Conservation (phyloP, 139 green algal species). For the Chlorella sp. region DNA sequence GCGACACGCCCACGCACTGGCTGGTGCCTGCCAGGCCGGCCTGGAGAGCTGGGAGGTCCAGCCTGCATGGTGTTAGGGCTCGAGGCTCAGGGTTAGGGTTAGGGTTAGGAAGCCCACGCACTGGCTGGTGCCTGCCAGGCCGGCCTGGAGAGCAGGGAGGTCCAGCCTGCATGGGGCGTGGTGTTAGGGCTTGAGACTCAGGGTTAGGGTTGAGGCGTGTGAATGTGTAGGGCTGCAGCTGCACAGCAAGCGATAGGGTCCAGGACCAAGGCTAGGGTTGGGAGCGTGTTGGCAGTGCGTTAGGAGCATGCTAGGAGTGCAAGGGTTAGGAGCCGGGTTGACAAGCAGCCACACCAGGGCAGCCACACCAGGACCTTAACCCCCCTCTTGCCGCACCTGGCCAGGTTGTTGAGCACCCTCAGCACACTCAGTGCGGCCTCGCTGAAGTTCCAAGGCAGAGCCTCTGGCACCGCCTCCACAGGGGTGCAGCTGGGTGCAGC, state of each 20-base stretch:
- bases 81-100: not conserved
- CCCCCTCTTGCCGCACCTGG: too few species aligned
- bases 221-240: too few species aligned
- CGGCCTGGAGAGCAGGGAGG: constrained; percentile 35
- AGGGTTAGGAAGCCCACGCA: constrained; percentile 37
- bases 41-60: constrained; percentile 46
- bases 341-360: too few species aligned
- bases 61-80: not conserved
- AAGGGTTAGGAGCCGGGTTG: too few species aligned
- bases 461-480: constrained; percentile 25
- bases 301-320: too few species aligned
- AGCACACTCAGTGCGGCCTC: constrained; percentile 33
- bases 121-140: constrained; percentile 35
- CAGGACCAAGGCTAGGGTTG: too few species aligned
- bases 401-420: constrained; percentile 42
- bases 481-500: constrained; percentile 40
- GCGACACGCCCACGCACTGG: constrained; percentile 46
- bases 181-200: not conserved
- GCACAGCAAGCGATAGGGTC: too few species aligned
- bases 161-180: constrained; percentile 38
- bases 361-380: too few species aligned
- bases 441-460: constrained; percentile 52
- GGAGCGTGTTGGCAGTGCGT: too few species aligned
- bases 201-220: not conserved
- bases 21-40: constrained; percentile 31